These are phyloP conservation scores for Puccinia hordei DNA, from an alignment of 1,284 basidiomycete species.

Conservation along the genomic window DNA sequence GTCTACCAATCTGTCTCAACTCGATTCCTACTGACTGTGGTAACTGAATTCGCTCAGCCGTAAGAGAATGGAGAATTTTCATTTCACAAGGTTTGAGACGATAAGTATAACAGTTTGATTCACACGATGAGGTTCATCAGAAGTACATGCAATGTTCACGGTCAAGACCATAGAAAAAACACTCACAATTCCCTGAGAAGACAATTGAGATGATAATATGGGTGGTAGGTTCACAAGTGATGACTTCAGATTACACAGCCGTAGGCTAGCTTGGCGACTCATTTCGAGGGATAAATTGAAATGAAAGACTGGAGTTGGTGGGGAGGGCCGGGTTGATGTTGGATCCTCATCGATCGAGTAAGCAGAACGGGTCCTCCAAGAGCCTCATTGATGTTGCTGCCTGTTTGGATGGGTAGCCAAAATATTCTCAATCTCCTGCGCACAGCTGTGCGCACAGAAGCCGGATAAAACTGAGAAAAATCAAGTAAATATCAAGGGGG, in stretches of 20 bases:
- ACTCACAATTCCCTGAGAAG: slow-evolving; percentile 43
- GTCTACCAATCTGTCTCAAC: not conserved
- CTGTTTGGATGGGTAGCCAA: no score
- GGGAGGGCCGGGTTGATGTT: not conserved
- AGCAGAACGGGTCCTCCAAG: no score
- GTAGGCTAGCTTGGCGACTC: slow-evolving; percentile 41
- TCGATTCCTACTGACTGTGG: slow-evolving; percentile 46
- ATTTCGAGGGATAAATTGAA: not conserved
- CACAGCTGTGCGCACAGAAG: no score
- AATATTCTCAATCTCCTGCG: no score
- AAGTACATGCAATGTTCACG: no score
- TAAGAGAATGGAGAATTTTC: not conserved
- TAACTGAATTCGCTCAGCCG: slow-evolving; percentile 11
- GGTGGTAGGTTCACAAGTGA: slow-evolving; percentile 42
- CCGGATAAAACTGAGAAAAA: no score
- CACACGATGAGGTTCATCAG: no score
- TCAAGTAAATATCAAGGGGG: no score
- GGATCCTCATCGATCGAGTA: no score
- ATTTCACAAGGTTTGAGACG: not conserved
- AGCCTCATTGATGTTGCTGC: no score
- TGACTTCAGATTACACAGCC: slow-evolving; percentile 14
- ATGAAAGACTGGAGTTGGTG: not conserved
- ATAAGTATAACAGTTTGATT: not conserved
- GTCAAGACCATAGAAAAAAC: not conserved
- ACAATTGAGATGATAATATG: slow-evolving; percentile 37